Evolutionary conservation across 176 grass and related monocot genomes (phyloP).

Genomic region (Melocanna baccifera): DNA sequence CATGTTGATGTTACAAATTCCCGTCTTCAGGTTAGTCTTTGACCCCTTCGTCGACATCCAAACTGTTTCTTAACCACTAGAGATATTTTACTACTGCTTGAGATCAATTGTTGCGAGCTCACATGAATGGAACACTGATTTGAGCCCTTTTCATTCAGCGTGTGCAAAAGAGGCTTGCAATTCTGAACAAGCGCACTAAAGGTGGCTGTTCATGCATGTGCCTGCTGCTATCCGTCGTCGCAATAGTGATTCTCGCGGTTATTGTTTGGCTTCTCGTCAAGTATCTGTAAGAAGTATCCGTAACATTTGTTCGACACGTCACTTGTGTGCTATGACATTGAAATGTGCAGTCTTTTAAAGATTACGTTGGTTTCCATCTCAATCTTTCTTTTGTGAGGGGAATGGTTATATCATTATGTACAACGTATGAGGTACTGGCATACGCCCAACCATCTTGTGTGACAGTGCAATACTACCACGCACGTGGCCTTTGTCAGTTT

Average conservation of each 20-base stretch:
- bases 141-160: conserved; percentile 45
- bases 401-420: conserved; percentile 21
- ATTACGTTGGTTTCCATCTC: conserved; percentile 19
- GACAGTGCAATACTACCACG: not conserved
- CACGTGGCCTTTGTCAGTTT: conserved; percentile 7
- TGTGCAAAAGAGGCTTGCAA: conserved; percentile 73
- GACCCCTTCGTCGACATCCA: not conserved
- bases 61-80: not conserved
- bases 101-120: not conserved
- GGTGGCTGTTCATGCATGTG: conserved; percentile 84
- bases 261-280: conserved; percentile 85
- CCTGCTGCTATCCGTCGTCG: conserved; percentile 55
- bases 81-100: not conserved
- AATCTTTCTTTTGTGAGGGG: conserved; percentile 18
- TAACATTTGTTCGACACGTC: not conserved
- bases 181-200: conserved; percentile 91
- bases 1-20: conserved; percentile 78
- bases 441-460: conserved; percentile 15
- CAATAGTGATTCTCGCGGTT: conserved; percentile 70
- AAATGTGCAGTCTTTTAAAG: conserved; percentile 36
- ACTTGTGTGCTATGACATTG: not conserved
- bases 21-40: conserved; percentile 61
- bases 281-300: conserved; percentile 52
- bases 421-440: not conserved
- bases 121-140: not conserved